A percentile compares a stretch with the other conserved stretches of the same genome.
Conservation (phyloP, 495 filamentous ascomycete species). For the Neurospora sp. region DNA sequence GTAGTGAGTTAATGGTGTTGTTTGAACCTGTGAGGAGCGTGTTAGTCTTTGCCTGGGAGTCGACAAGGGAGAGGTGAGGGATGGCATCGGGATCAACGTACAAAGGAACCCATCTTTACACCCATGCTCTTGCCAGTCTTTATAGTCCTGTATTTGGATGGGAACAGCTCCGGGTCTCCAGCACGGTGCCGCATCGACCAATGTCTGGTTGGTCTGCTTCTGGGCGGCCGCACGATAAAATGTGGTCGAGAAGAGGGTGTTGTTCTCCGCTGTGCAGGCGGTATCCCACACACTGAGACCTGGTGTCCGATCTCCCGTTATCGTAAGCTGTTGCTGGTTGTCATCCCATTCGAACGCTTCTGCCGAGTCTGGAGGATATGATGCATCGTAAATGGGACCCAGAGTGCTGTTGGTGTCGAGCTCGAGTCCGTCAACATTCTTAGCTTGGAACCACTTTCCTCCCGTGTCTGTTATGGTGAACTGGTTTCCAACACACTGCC, state of each 20-base stretch:
- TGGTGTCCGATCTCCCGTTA: background rate
- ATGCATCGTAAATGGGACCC: slow-evolving; percentile 18
- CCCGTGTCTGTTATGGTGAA: slow-evolving; percentile 15
- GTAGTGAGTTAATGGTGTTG: slow-evolving; percentile 34
- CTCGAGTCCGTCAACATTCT: slow-evolving; percentile 1
- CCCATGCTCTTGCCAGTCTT: slow-evolving; percentile 23
- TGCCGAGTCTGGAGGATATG: slow-evolving; percentile 15
- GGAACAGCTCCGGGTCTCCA: slow-evolving; percentile 25
- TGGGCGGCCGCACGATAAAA: slow-evolving; percentile 16
- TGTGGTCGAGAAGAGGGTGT: slow-evolving; percentile 21
- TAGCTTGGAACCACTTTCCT: slow-evolving; percentile 32
- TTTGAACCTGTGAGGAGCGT: slow-evolving; percentile 24
- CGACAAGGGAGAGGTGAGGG: background rate
- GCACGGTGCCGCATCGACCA: slow-evolving; percentile 22
- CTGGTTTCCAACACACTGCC: slow-evolving; percentile 32
- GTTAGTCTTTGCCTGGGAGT: slow-evolving; percentile 7
- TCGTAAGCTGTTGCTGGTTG: slow-evolving; percentile 5
- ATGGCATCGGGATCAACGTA: slow-evolving; percentile 9
- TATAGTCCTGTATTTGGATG: slow-evolving; percentile 24
- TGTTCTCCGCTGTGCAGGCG: slow-evolving; percentile 24
- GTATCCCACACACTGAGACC: slow-evolving; percentile 16
- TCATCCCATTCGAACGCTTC: slow-evolving; percentile 6
- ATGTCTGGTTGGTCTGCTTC: slow-evolving; percentile 4
- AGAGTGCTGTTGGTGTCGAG: slow-evolving; percentile 1
- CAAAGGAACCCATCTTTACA: slow-evolving; percentile 32